Evolutionary conservation across 192 early-diverging fungal species (phyloP).

Genomic region (Backusella tuberculispora): DNA sequence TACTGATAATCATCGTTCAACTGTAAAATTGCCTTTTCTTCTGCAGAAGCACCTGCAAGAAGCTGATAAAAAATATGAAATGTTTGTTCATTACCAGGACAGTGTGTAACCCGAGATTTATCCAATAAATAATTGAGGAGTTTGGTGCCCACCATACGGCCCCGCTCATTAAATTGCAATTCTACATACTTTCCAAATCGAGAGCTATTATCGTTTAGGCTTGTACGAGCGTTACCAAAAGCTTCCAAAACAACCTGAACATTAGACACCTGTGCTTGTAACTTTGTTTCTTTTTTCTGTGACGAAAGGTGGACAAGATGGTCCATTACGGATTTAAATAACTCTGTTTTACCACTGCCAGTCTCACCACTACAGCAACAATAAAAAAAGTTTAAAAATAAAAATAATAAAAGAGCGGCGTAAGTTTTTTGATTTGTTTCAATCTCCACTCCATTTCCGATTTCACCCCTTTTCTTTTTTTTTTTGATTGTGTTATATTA

Average conservation of each 20-base stretch:
- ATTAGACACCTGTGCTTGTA: slow-evolving; percentile 70
- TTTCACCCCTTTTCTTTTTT: not conserved
- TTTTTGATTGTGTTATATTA: not conserved
- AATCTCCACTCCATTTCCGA: not conserved
- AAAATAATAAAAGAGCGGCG: slow-evolving; percentile 8
- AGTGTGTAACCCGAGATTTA: slow-evolving; percentile 73
- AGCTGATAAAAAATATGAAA: slow-evolving; percentile 98
- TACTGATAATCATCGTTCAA: slow-evolving; percentile 66
- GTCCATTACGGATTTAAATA: slow-evolving; percentile 64
- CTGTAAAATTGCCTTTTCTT: slow-evolving; percentile 77
- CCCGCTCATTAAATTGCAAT: slow-evolving; percentile 92
- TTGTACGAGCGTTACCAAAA: slow-evolving; percentile 87
- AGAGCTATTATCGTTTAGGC: slow-evolving; percentile 77
- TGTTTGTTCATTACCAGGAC: slow-evolving; percentile 71
- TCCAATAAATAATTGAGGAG: slow-evolving; percentile 89
- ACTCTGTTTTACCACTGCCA: slow-evolving; percentile 88
- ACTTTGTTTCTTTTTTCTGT: slow-evolving; percentile 70
- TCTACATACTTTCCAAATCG: slow-evolving; percentile 86
- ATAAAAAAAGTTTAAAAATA: slow-evolving; percentile 17
- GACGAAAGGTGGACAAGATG: slow-evolving; percentile 71
- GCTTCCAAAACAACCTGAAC: slow-evolving; percentile 80
- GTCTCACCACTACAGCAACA: slow-evolving; percentile 71
- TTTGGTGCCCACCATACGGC: slow-evolving; percentile 86
- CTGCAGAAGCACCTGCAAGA: slow-evolving; percentile 77
- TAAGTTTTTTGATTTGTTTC: slow-evolving; percentile 9